Conservation (phyloP, 805 yeast species). For the Starmerella asiatica region DNA sequence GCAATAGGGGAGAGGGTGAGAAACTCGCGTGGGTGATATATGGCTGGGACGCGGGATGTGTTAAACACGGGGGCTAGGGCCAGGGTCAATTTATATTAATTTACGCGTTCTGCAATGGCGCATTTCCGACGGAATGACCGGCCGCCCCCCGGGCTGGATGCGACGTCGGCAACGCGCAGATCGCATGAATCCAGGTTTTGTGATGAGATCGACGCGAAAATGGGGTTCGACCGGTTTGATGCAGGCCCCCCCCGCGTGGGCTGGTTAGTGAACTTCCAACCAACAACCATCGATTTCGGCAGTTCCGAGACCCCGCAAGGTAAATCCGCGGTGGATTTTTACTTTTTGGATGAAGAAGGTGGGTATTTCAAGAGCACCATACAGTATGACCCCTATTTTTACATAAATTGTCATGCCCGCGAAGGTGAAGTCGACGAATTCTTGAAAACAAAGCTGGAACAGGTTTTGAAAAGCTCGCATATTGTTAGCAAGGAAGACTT, state of each 20-base stretch:
- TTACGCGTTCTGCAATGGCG: constrained; percentile 14
- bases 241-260: constrained; percentile 63
- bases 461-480: constrained; percentile 41
- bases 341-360: constrained; percentile 91
- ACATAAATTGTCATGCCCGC: constrained; percentile 41
- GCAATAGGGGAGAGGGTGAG: too few species aligned
- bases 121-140: constrained; percentile 14
- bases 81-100: neutral
- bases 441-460: constrained; percentile 53
- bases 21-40: too few species aligned
- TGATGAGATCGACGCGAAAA: constrained; percentile 58
- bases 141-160: constrained; percentile 9
- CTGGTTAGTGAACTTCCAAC: constrained; percentile 91
- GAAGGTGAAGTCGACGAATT: constrained; percentile 79
- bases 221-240: constrained; percentile 80
- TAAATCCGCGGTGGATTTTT: constrained; percentile 80
- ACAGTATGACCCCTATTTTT: constrained; percentile 77
- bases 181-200: constrained; percentile 7
- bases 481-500: constrained; percentile 66
- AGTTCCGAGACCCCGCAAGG: constrained; percentile 38
- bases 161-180: constrained; percentile 13
- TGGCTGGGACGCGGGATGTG: too few species aligned
- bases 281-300: constrained; percentile 37
- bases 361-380: constrained; percentile 83
- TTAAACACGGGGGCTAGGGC: too few species aligned